Evolutionary conservation across 176 grass and related monocot genomes (phyloP), one percentile per base, ranked within the genome.

Genomic region (Thinopyrum elongatum): DNA sequence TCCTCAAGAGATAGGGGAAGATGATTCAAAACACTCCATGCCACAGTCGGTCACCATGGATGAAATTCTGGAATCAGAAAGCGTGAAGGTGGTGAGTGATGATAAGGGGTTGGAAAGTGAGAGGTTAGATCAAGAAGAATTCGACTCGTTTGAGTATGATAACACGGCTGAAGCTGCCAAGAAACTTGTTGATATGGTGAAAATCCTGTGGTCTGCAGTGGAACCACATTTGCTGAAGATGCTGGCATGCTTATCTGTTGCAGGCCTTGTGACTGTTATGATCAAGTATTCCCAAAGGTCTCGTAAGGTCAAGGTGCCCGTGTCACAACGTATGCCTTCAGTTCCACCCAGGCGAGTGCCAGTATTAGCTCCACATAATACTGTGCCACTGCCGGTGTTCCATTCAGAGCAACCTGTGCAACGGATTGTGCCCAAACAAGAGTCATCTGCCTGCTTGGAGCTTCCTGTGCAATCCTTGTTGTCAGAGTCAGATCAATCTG

Each of bases 211-310:
- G 83, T 8, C 46, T 74, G 53, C 67, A 44, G 49, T 76, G 74
- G 10, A 82, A 80, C 79, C 60, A n/a, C 67, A 89, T 57, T 76
- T 84, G 29, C 34, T 73, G 22, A 23, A 71, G 41, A 77, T 91
- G 35, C 42, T 89, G 49, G 51, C 75, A 62, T 86, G 46, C 31
- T 80, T 83, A 14, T 83, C 83, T 74, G 75, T 63, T 81, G 68
- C 80, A 49, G 51, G 66, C 35, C 73, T 86, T 11, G 60, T 75
- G 60, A 33, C 38, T 83, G 60, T 61, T 63, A 25, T 89, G 64
- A 55, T 82, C 84, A 91, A 36, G 34, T 87, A 73, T 74, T 79
- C 67, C 71, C 58, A 47, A 81, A 89, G 75, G 62, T 78, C 74
- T 22, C 27, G 19, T 25, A 49, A 79, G 58, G 35, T 23, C 2